A percentile compares a stretch with the other conserved stretches of the same genome.
Conservation (phyloP, 306 rosid species). For the Vigna mungo region DNA sequence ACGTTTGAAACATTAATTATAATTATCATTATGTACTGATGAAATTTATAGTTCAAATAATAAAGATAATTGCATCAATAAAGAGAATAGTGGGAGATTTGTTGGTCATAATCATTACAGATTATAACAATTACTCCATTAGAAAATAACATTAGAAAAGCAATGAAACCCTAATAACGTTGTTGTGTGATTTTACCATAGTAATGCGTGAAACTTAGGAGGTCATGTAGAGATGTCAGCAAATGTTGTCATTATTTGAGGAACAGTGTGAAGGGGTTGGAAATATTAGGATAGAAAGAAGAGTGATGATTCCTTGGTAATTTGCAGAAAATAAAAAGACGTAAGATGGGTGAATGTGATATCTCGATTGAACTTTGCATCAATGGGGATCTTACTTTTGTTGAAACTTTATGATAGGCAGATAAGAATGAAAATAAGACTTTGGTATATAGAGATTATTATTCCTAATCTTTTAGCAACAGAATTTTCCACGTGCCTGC, state of each 20-base stretch:
- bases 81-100: too few species aligned
- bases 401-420: conserved; percentile 17
- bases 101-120: too few species aligned
- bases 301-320: conserved; percentile 33
- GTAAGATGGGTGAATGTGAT: conserved; percentile 27
- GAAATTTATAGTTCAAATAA: too few species aligned
- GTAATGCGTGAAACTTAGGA: background rate
- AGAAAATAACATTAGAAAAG: background rate
- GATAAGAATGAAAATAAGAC: conserved; percentile 39
- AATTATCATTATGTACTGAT: too few species aligned
- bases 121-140: background rate
- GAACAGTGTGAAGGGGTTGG: background rate
- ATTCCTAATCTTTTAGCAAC: conserved; percentile 34
- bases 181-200: background rate
- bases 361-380: conserved; percentile 38
- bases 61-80: too few species aligned
- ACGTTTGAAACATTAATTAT: too few species aligned
- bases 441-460: conserved; percentile 36
- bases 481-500: conserved; percentile 61
- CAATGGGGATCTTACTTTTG: conserved; percentile 45
- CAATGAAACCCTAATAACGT: background rate
- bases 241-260: conserved; percentile 27
- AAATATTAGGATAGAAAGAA: background rate
- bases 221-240: conserved; percentile 31
- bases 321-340: conserved; percentile 6